Evolutionary conservation across 2,329 filamentous ascomycete species (phyloP), one percentile per base, ranked within the genome.

Genomic region (Claviceps paspali): DNA sequence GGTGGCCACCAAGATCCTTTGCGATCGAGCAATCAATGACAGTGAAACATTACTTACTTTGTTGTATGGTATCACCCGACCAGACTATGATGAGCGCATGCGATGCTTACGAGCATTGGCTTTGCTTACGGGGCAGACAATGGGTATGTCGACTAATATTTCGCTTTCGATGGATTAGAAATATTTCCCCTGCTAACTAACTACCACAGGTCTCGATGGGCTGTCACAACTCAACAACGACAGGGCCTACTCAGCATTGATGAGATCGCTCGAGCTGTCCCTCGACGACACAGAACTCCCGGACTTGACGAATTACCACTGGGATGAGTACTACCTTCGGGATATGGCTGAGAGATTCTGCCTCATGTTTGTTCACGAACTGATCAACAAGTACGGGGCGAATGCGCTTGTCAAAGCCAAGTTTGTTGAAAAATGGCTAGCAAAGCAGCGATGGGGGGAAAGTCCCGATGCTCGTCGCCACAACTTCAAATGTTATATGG

Each of bases 401-500:
- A 64, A 66, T 19, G 67, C 67, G 37, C 57, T 85, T 14, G 59
- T 79, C 38, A 65, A 73, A 51, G 74, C 77, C 27, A 67, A 68
- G 6, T 73, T 87, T 43, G 67, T 87, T 28, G 75, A 79, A 42
- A 74, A 72, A 39, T 87, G 82, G 82, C 67, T 87, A n/a, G 69
- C 64, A 24, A 75, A 72, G 47, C 83, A 86, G 52, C 70, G 74
- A 6, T 86, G 81, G 63, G 81, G 79, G 15, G 60, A 64, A 14
- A 57, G 56, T 1, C 57, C 66, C 2, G 65, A 70, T 38, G 68
- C 75, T 41, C 60, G 65, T 29, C 60, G 58, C n/a, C 56, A 52
- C 12, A 75, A 70, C 45, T 79, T 77, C 47, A 55, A 54, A 17
- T 54, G 62, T 22, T 72, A 75, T 52, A 55, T 67, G 57, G 48